phyloP scores from a whole-genome alignment of 2,329 filamentous ascomycete genomes.

The Aaosphaeria pasadenensis region DNA sequence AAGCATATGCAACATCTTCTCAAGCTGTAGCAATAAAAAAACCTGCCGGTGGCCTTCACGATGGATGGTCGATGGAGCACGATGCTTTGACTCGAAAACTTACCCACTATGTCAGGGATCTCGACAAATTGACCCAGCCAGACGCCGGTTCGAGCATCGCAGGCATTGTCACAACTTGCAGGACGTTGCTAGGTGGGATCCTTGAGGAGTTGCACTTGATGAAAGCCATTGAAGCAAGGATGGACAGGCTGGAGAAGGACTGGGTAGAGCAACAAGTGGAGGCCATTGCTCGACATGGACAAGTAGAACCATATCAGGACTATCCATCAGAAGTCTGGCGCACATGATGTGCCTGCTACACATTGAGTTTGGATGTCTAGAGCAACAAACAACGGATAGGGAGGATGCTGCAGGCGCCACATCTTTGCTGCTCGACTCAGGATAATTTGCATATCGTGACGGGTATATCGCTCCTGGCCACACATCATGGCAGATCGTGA shows the following conservation, averaged over 20 bases:
- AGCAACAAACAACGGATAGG: no score
- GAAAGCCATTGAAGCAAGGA: constrained; percentile 27
- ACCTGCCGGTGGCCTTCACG: constrained; percentile 28
- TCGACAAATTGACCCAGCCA: constrained; percentile 28
- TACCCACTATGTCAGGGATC: constrained; percentile 24
- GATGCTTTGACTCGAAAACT: constrained; percentile 33
- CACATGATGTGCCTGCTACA: no score
- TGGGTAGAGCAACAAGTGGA: constrained; percentile 35
- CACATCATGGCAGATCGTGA: no score
- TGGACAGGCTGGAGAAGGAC: constrained; percentile 29
- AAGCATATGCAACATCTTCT: no score
- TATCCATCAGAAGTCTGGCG: no score
- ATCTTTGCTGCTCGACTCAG: no score
- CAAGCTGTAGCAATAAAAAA: neutral
- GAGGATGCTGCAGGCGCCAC: no score
- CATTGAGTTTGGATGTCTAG: no score
- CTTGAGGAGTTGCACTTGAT: constrained; percentile 33
- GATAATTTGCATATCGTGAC: no score
- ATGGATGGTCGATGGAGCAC: constrained; percentile 33
- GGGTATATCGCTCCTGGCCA: no score
- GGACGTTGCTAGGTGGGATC: constrained; percentile 26
- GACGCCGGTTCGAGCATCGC: constrained; percentile 31
- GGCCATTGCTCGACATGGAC: constrained; percentile 15
- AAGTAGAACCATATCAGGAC: no score
- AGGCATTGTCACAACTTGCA: constrained; percentile 25